phyloP scores from a whole-genome alignment of 805 yeast species.

The Lipomyces sp. region DNA sequence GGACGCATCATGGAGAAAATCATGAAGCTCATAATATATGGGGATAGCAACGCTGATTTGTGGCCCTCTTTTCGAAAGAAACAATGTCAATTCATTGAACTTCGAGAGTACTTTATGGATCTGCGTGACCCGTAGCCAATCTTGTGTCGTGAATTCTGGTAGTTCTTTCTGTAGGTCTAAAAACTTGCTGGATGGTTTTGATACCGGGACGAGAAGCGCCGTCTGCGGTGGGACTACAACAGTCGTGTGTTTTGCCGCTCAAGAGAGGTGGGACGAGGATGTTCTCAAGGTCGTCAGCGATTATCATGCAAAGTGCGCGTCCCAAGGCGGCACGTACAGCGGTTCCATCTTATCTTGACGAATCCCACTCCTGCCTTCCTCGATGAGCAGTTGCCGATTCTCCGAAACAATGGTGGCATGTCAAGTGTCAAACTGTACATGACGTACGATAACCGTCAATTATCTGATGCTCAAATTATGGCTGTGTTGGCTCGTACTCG shows the following conservation, averaged over 20 bases:
- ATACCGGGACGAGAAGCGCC: slow-evolving; percentile 53
- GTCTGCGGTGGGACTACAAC: slow-evolving; percentile 59
- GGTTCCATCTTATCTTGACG: slow-evolving; percentile 54
- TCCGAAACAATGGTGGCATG: slow-evolving; percentile 48
- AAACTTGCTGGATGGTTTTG: slow-evolving; percentile 54
- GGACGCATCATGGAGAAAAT: too few relatives aligned
- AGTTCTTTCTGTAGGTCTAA: too few relatives aligned
- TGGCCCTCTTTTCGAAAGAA: too few relatives aligned
- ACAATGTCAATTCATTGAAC: too few relatives aligned
- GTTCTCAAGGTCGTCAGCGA: slow-evolving; percentile 43
- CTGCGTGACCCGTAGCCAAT: too few relatives aligned
- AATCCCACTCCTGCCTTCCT: slow-evolving; percentile 45
- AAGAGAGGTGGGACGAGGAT: slow-evolving; percentile 45
- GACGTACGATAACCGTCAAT: slow-evolving; percentile 52
- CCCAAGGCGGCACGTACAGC: slow-evolving; percentile 46
- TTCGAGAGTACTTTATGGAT: too few relatives aligned
- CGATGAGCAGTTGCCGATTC: slow-evolving; percentile 45
- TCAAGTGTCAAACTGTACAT: slow-evolving; percentile 53
- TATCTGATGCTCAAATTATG: slow-evolving; percentile 51
- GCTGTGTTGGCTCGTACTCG: slow-evolving; percentile 50
- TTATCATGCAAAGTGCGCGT: slow-evolving; percentile 44
- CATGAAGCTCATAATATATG: too few relatives aligned
- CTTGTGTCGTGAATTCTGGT: too few relatives aligned
- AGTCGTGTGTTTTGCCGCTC: slow-evolving; percentile 55
- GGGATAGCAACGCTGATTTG: too few relatives aligned